Conservation (phyloP, 768 basidiomycete species). For the Russula olivacea region DNA sequence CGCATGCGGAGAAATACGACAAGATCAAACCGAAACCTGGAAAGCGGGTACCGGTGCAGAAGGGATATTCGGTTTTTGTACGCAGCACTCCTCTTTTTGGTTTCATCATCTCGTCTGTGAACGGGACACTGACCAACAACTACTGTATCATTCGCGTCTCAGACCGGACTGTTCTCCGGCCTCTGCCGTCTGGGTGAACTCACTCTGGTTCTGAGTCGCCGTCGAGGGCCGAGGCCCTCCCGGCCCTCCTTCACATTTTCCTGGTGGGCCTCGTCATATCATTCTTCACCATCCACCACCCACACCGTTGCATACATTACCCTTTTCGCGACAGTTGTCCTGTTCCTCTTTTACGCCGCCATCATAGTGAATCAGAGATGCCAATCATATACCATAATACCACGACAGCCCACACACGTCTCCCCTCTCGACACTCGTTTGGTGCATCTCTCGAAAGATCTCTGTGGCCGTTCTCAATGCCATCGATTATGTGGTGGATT, state of each 20-base stretch:
- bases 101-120: neutral
- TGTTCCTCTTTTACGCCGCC: too few relatives aligned
- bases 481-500: neutral
- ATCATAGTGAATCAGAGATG: too few relatives aligned
- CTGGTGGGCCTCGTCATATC: neutral
- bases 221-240: constrained; percentile 15
- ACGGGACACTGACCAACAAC: too few relatives aligned
- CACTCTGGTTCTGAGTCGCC: constrained; percentile 10
- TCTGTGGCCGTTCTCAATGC: too few relatives aligned
- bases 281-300: too few relatives aligned
- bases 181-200: constrained; percentile 9
- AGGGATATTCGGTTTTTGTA: constrained; percentile 16
- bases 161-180: constrained; percentile 20
- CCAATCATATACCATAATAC: too few relatives aligned
- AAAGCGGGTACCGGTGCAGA: constrained; percentile 15
- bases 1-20: constrained; percentile 8
- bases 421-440: too few relatives aligned
- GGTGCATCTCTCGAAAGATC: too few relatives aligned
- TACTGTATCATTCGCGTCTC: neutral
- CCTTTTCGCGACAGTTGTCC: too few relatives aligned
- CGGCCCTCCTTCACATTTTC: constrained; percentile 8
- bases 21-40: neutral
- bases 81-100: neutral
- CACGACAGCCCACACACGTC: too few relatives aligned
- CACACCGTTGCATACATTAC: too few relatives aligned